Evolutionary conservation across 371 early-diverging fungal species (phyloP).

Genomic region (Mucor plumbeus): DNA sequence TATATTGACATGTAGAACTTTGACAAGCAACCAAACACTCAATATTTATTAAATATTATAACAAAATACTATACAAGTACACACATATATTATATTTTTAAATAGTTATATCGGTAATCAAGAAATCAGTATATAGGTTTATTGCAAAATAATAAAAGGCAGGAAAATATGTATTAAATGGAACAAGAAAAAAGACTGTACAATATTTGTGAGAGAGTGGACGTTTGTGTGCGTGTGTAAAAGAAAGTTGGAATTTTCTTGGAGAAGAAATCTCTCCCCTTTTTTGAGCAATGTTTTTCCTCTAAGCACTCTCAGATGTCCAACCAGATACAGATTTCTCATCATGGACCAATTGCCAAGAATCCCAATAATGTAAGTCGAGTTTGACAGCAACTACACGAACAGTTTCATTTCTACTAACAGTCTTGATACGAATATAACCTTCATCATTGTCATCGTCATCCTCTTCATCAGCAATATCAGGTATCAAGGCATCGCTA

Average conservation of each 20-base stretch:
- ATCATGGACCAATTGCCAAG: slow-evolving; percentile 68
- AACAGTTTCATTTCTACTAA: slow-evolving; percentile 58
- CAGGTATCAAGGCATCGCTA: slow-evolving; percentile 10
- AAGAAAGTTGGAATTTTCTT: background rate
- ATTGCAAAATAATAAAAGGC: background rate
- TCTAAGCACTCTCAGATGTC: slow-evolving; percentile 48
- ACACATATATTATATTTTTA: too few species aligned
- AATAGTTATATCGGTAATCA: too few species aligned
- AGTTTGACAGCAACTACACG: slow-evolving; percentile 68
- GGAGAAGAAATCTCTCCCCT: background rate
- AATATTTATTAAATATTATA: too few species aligned
- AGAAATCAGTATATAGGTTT: too few species aligned
- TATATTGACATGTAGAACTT: too few species aligned
- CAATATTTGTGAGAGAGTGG: background rate
- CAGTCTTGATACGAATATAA: slow-evolving; percentile 73
- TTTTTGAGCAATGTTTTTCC: background rate
- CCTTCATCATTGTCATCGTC: slow-evolving; percentile 33
- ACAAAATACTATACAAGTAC: too few species aligned
- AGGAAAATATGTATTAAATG: background rate
- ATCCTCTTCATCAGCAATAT: slow-evolving; percentile 15
- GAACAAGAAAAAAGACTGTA: background rate
- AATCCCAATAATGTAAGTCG: slow-evolving; percentile 78
- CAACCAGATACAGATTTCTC: slow-evolving; percentile 64
- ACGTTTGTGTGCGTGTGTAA: too few species aligned
- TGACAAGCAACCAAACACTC: too few species aligned